Conservation (phyloP, 768 basidiomycete genomes). For the Mycena leptocephala region DNA sequence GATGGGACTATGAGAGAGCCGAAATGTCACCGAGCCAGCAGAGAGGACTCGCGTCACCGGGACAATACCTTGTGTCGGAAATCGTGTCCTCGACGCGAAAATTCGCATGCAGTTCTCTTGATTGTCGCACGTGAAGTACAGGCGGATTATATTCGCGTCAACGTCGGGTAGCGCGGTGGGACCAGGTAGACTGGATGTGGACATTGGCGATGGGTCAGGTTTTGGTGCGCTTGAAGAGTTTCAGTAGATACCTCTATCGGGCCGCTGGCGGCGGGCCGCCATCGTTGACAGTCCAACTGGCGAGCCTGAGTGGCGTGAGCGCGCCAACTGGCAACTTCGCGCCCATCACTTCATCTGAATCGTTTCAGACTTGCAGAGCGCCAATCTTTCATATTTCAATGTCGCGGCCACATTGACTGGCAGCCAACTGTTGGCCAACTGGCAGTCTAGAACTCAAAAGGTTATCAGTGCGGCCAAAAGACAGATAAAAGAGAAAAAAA, state of each 20-base stretch:
- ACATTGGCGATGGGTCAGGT: slow-evolving; percentile 2
- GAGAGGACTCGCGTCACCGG: slow-evolving; percentile 27
- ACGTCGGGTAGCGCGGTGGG: slow-evolving; percentile 41
- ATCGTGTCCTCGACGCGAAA: neutral
- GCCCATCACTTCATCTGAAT: no score
- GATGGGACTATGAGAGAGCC: neutral
- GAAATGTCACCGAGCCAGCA: slow-evolving; percentile 25
- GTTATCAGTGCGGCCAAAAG: no score
- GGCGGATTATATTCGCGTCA: slow-evolving; percentile 52
- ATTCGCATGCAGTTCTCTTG: neutral
- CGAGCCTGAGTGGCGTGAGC: neutral
- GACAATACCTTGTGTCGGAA: neutral
- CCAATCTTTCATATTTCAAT: no score
- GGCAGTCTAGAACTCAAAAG: no score
- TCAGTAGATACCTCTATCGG: no score
- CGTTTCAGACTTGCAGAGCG: no score
- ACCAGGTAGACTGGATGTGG: slow-evolving; percentile 30
- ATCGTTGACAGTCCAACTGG: no score
- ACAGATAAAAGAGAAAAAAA: no score
- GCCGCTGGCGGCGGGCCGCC: no score
- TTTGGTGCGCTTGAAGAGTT: neutral
- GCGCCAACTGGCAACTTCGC: no score
- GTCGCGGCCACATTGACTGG: no score
- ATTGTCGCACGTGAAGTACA: slow-evolving; percentile 16
- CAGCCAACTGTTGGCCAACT: no score